phyloP scores from a whole-genome alignment of 164 flowering plant species.

The Magnolia kwangsiensis region DNA sequence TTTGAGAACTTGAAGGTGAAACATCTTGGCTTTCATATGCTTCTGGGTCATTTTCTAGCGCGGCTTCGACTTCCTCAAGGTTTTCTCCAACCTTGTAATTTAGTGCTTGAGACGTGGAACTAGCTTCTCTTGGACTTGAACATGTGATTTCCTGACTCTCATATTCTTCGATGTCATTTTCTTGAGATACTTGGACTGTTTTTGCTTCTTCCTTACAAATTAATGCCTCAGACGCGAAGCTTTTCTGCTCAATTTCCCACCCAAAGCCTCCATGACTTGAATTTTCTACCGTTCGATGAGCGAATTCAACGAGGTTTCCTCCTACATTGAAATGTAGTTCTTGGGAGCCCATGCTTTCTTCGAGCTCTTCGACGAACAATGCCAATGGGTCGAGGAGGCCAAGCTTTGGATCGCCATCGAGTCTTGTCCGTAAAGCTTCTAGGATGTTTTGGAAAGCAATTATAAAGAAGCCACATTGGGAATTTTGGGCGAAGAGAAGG shows the following conservation, averaged over 20 bases:
- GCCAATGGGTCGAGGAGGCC: constrained; percentile 6
- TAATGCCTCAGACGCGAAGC: neutral
- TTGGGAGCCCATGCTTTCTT: neutral
- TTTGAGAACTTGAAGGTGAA: neutral
- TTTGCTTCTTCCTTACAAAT: no score
- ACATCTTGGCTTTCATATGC: constrained; percentile 1
- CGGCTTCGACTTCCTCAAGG: neutral
- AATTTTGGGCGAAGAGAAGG: constrained; percentile 5
- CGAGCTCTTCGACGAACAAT: neutral
- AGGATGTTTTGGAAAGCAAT: constrained; percentile 12
- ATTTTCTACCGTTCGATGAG: neutral
- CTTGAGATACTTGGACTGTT: neutral
- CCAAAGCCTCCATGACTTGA: neutral
- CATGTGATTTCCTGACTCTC: neutral
- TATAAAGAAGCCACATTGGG: constrained; percentile 28
- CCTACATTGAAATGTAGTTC: neutral
- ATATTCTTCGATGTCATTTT: neutral
- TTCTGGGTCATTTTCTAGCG: neutral
- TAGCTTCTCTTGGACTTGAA: constrained; percentile 5
- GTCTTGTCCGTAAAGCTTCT: constrained; percentile 16
- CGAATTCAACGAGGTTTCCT: neutral
- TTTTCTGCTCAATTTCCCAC: neutral
- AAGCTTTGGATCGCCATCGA: constrained; percentile 17
- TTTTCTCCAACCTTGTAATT: constrained; percentile 6
- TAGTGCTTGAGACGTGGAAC: neutral